A percentile compares a stretch with the other conserved stretches of the same genome.
Conservation (phyloP, 108 stramenopile genomes). For the Cyclotella baltica region DNA sequence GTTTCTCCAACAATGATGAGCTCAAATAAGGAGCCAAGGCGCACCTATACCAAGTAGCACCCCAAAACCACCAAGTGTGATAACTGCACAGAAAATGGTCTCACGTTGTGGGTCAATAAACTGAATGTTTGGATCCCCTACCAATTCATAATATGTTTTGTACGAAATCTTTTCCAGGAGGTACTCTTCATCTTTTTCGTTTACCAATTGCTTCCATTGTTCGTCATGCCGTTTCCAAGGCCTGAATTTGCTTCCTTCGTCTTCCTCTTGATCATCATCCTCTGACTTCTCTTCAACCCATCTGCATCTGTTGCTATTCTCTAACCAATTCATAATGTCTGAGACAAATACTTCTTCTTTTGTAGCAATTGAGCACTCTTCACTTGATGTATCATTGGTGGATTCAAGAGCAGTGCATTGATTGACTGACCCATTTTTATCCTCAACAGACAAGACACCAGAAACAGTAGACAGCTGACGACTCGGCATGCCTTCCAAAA, state of each 20-base stretch:
- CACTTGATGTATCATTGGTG: neutral
- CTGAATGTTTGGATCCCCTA: neutral
- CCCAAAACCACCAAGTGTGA: neutral
- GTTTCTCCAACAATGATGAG: too few species aligned
- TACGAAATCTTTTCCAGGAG: neutral
- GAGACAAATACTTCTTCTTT: neutral
- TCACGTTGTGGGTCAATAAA: slow-evolving; percentile 1
- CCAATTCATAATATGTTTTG: slow-evolving; percentile 9
- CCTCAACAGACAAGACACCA: too few species aligned
- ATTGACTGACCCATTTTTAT: neutral
- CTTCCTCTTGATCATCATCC: neutral
- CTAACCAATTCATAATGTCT: slow-evolving; percentile 13
- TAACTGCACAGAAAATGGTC: neutral
- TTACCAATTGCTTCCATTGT: slow-evolving; percentile 9
- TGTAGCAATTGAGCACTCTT: neutral
- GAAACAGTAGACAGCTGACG: neutral
- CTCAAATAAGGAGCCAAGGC: slow-evolving; percentile 6
- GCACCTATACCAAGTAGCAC: neutral
- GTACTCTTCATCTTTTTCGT: slow-evolving; percentile 9
- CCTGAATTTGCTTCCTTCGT: neutral
- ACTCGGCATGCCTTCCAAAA: slow-evolving; percentile 15
- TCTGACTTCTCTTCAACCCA: slow-evolving; percentile 1
- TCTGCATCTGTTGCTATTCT: slow-evolving; percentile 17
- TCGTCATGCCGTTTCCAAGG: slow-evolving; percentile 8
- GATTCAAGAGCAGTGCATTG: neutral